A percentile compares a stretch with the other conserved stretches of the same genome.
phyloP scores from a whole-genome alignment of 441 rosid species.

The Gossypium aridum region DNA sequence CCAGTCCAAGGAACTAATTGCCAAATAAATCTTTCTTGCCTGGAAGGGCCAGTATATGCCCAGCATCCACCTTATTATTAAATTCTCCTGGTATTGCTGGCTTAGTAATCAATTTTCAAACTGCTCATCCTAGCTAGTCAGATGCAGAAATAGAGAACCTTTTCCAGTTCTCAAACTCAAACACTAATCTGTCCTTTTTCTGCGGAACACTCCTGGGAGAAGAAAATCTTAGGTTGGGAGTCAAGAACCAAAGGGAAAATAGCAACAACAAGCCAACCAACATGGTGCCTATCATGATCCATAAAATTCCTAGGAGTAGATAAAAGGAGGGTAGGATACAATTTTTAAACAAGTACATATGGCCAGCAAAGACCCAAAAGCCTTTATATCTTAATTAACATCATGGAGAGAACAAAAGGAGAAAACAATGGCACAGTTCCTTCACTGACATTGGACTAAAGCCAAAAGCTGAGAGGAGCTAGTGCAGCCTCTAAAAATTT shows the following conservation, averaged over 20 bases:
- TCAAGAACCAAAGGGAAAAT: not conserved
- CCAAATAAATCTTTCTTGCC: not conserved
- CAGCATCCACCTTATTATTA: not conserved
- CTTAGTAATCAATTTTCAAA: not conserved
- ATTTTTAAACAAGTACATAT: not conserved
- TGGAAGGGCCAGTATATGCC: not conserved
- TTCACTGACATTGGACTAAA: not conserved
- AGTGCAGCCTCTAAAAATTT: not conserved
- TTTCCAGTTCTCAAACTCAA: not conserved
- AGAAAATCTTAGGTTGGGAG: not conserved
- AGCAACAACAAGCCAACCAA: not conserved
- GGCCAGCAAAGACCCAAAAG: slow-evolving; percentile 1
- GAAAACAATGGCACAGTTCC: not conserved
- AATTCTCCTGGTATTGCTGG: not conserved
- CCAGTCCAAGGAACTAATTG: not conserved
- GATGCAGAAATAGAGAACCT: not conserved
- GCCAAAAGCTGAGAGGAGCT: slow-evolving; percentile 1
- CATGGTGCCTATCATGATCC: not conserved
- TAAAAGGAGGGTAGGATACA: not conserved
- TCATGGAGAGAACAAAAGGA: not conserved
- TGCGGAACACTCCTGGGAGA: not conserved
- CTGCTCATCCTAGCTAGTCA: not conserved
- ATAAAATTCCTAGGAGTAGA: not conserved
- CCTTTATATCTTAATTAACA: not conserved
- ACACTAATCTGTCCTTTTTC: not conserved